Percentiles rank a stretch among this genome's conserved stretches.
Evolutionary conservation across 176 grass and related monocot species (phyloP).

Genomic region (Carex parvula): DNA sequence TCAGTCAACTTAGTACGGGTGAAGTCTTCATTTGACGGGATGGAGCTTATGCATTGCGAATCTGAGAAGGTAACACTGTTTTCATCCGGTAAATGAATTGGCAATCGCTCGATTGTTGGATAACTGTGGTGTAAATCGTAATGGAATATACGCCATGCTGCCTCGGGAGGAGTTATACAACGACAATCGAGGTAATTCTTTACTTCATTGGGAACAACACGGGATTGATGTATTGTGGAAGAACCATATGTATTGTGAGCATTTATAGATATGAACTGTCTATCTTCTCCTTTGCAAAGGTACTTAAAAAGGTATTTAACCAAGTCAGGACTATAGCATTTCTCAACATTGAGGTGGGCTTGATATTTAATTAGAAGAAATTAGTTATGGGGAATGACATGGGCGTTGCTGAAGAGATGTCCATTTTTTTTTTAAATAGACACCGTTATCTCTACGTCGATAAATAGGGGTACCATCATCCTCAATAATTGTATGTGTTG

Average conservation of each 20-base stretch:
- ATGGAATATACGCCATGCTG: background rate
- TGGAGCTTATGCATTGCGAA: background rate
- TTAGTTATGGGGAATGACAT: background rate
- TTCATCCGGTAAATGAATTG: background rate
- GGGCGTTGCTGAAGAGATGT: background rate
- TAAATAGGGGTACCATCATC: constrained; percentile 31
- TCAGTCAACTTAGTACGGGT: background rate
- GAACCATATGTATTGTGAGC: too few species aligned
- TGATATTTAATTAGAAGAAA: constrained; percentile 7
- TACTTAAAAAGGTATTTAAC: constrained; percentile 38
- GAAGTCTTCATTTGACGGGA: background rate
- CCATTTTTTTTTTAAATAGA: constrained; percentile 1
- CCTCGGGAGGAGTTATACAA: background rate
- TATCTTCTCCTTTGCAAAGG: background rate
- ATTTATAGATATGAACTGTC: background rate
- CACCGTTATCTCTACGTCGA: background rate
- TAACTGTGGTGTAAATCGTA: background rate
- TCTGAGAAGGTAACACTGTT: background rate
- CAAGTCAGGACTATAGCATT: background rate
- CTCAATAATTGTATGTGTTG: background rate
- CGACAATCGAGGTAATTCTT: background rate
- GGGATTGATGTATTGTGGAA: too few species aligned
- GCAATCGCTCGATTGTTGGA: background rate
- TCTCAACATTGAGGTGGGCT: constrained; percentile 17
- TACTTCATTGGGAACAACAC: background rate